Evolutionary conservation across 2,329 filamentous ascomycete genomes (phyloP).

Genomic region (Cytospora piceae): DNA sequence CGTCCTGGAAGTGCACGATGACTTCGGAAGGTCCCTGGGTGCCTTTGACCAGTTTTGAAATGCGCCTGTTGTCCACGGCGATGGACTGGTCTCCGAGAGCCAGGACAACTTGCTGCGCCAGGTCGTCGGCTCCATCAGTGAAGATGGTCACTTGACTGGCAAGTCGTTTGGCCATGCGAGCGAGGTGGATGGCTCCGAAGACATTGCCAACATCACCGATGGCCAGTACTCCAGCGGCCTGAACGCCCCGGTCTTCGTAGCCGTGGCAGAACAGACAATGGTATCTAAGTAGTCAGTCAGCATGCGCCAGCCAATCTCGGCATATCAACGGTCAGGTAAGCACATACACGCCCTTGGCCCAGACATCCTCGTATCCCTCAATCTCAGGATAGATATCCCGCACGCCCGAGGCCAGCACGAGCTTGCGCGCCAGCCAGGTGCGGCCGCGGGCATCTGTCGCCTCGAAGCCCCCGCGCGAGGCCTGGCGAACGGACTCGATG

Average conservation of each 20-base stretch:
- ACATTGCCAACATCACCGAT: not conserved
- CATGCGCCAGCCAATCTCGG: not conserved
- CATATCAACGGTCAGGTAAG: not conserved
- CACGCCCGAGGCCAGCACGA: conserved; percentile 59
- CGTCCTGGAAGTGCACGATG: no score
- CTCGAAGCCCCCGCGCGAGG: not conserved
- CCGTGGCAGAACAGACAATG: conserved; percentile 65
- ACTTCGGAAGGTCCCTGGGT: no score
- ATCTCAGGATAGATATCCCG: conserved; percentile 55
- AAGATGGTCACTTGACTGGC: conserved; percentile 10
- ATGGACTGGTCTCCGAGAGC: not conserved
- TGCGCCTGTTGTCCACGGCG: no score
- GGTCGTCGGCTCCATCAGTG: conserved; percentile 3
- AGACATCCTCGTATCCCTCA: conserved; percentile 57
- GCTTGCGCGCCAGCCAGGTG: conserved; percentile 52
- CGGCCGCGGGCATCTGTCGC: conserved; percentile 44
- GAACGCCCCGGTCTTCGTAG: conserved; percentile 56
- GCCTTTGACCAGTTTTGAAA: no score
- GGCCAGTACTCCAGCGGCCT: conserved; percentile 46
- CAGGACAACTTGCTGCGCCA: not conserved
- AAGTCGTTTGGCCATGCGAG: not conserved
- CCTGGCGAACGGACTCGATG: conserved; percentile 33
- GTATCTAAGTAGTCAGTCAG: conserved; percentile 42
- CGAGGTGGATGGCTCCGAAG: not conserved
- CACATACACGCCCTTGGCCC: conserved; percentile 53